Percentiles rank a stretch among this genome's conserved stretches.
Conservation (phyloP, 345 rosid genomes). For the Aurinia saxatilis region DNA sequence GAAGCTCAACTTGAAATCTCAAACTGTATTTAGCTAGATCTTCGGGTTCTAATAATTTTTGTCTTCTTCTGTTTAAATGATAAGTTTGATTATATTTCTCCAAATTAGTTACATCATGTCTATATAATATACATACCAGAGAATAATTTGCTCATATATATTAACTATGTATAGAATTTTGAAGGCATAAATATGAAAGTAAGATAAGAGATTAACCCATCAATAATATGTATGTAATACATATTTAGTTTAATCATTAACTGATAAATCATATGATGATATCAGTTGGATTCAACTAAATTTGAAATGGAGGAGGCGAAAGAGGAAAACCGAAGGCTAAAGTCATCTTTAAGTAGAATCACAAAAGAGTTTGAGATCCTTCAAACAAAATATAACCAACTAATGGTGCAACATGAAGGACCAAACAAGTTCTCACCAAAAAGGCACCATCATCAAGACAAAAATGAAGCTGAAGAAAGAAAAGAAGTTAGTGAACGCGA, state of each 20-base stretch:
- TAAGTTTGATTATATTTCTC: neutral
- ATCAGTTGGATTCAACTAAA: slow-evolving; percentile 53
- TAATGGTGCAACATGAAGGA: slow-evolving; percentile 35
- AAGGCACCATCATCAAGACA: slow-evolving; percentile 32
- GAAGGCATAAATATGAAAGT: neutral
- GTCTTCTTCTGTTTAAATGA: neutral
- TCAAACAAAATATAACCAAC: slow-evolving; percentile 44
- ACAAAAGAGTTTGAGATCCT: slow-evolving; percentile 62
- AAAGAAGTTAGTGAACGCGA: slow-evolving; percentile 35
- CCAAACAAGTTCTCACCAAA: slow-evolving; percentile 16
- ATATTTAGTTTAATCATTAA: neutral
- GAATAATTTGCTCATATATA: neutral
- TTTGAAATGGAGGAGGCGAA: slow-evolving; percentile 65
- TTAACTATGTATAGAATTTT: too few species aligned
- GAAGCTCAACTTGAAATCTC: neutral
- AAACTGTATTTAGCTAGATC: neutral
- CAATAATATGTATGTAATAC: neutral
- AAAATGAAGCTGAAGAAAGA: slow-evolving; percentile 3
- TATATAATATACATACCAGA: neutral
- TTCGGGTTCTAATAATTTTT: neutral
- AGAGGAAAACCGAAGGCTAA: slow-evolving; percentile 74
- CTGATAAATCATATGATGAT: slow-evolving; percentile 23
- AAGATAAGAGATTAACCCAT: neutral
- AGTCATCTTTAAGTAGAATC: slow-evolving; percentile 38
- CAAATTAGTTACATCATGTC: neutral